phyloP scores from a whole-genome alignment of 768 basidiomycete genomes.

The Termitomyces sp. region DNA sequence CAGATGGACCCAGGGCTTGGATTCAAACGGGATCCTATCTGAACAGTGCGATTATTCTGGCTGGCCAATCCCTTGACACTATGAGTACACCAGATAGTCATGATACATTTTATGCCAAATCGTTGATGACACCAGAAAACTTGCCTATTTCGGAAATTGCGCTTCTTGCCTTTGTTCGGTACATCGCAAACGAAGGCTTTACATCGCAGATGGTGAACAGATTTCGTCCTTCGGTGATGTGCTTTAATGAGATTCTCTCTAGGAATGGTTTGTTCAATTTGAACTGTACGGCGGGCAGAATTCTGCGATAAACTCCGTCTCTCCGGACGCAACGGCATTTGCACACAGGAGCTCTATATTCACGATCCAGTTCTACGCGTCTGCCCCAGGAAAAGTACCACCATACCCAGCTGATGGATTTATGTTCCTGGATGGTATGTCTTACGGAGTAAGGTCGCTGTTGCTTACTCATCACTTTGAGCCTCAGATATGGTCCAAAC shows the following conservation, averaged over 20 bases:
- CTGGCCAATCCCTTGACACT: constrained; percentile 14
- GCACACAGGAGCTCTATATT: constrained; percentile 38
- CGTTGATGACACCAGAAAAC: constrained; percentile 24
- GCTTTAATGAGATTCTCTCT: neutral
- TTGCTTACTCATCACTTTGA: constrained; percentile 1
- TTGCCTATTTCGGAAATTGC: constrained; percentile 25
- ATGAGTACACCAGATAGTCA: constrained; percentile 8
- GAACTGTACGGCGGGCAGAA: constrained; percentile 40
- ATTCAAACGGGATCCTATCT: neutral
- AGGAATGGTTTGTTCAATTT: constrained; percentile 34
- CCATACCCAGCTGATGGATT: constrained; percentile 44
- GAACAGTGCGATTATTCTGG: neutral
- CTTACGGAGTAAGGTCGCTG: constrained; percentile 14
- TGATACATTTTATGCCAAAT: constrained; percentile 31
- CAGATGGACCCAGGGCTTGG: neutral
- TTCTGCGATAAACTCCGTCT: constrained; percentile 39
- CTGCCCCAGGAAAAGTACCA: constrained; percentile 26
- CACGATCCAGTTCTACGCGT: constrained; percentile 48
- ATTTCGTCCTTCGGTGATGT: neutral
- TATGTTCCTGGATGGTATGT: constrained; percentile 33
- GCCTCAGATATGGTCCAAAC: neutral
- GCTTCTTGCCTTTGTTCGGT: constrained; percentile 12
- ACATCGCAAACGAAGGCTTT: constrained; percentile 24
- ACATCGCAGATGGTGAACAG: constrained; percentile 19
- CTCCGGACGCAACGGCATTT: constrained; percentile 37